phyloP scores from a whole-genome alignment of 169 alveolate genomes.

The Plasmodium berghei region DNA sequence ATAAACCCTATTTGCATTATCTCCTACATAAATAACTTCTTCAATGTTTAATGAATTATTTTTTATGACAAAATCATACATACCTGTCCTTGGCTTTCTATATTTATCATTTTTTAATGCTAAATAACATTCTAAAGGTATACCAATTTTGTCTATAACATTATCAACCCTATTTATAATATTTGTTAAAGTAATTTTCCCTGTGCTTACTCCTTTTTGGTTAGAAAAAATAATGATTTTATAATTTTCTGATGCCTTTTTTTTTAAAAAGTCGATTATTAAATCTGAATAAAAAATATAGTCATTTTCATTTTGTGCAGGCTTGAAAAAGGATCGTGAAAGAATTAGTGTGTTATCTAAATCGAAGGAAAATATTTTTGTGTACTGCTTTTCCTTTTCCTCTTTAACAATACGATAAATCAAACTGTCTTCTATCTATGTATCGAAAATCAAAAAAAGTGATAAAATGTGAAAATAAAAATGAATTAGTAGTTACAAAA shows the following conservation, averaged over 20 bases:
- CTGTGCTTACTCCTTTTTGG: constrained; percentile 71
- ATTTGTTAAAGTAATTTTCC: constrained; percentile 43
- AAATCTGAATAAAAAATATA: constrained; percentile 56
- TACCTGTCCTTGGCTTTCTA: constrained; percentile 81
- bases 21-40: constrained; percentile 83
- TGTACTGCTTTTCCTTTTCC: constrained; percentile 35
- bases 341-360: constrained; percentile 59
- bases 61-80: constrained; percentile 79
- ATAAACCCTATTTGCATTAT: constrained; percentile 84
- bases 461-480: not conserved
- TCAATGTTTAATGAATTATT: constrained; percentile 73
- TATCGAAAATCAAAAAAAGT: not conserved
- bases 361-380: constrained; percentile 51
- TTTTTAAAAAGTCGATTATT: constrained; percentile 54
- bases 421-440: constrained; percentile 70
- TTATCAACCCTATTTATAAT: constrained; percentile 52
- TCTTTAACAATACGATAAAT: constrained; percentile 54
- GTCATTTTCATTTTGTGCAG: constrained; percentile 69
- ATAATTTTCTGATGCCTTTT: constrained; percentile 44
- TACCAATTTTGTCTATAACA: constrained; percentile 57
- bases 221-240: constrained; percentile 63
- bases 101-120: constrained; percentile 72
- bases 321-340: constrained; percentile 57
- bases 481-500: not conserved
- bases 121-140: constrained; percentile 74